Conservation (phyloP, 2,329 filamentous ascomycete species). For the Sarocladium brachiariae region DNA sequence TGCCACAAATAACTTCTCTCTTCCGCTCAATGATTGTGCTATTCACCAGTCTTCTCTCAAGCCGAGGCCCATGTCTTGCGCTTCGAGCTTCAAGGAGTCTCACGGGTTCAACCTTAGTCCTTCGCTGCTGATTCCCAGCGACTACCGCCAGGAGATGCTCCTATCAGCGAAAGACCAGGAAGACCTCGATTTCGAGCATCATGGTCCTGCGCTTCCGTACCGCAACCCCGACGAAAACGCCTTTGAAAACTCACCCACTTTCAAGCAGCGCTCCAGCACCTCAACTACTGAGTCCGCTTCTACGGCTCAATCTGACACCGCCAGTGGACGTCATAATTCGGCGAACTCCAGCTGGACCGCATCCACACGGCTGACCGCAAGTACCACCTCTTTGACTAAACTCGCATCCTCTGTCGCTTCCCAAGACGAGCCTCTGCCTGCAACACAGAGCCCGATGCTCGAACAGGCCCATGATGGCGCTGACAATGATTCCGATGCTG, state of each 20-base stretch:
- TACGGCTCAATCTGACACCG: slow-evolving; percentile 40
- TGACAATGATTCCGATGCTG: slow-evolving; percentile 17
- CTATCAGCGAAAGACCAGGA: slow-evolving; percentile 20
- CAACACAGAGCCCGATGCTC: slow-evolving; percentile 13
- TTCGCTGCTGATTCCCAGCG: slow-evolving; percentile 53
- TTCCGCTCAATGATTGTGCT: slow-evolving; percentile 33
- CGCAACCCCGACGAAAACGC: slow-evolving; percentile 6
- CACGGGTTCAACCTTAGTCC: slow-evolving; percentile 55
- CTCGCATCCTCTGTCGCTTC: slow-evolving; percentile 24
- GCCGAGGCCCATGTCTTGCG: slow-evolving; percentile 36
- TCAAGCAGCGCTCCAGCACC: slow-evolving; percentile 44
- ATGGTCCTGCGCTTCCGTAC: slow-evolving; percentile 16
- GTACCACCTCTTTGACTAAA: slow-evolving; percentile 39
- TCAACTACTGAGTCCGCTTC: slow-evolving; percentile 47
- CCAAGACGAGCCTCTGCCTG: slow-evolving; percentile 23
- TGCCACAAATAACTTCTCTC: slow-evolving; percentile 47
- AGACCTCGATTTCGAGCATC: slow-evolving; percentile 23
- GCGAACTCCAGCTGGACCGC: slow-evolving; percentile 46
- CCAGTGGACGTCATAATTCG: slow-evolving; percentile 46
- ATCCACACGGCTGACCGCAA: slow-evolving; percentile 46
- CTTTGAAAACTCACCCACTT: slow-evolving; percentile 13
- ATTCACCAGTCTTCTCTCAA: slow-evolving; percentile 19
- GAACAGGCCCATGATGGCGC: neutral
- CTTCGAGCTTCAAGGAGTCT: slow-evolving; percentile 50
- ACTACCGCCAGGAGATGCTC: slow-evolving; percentile 50